Evolutionary conservation across 202 grass and related monocot species (phyloP), one percentile per base, ranked within the genome.

Genomic region (Brachypodium distachyon): DNA sequence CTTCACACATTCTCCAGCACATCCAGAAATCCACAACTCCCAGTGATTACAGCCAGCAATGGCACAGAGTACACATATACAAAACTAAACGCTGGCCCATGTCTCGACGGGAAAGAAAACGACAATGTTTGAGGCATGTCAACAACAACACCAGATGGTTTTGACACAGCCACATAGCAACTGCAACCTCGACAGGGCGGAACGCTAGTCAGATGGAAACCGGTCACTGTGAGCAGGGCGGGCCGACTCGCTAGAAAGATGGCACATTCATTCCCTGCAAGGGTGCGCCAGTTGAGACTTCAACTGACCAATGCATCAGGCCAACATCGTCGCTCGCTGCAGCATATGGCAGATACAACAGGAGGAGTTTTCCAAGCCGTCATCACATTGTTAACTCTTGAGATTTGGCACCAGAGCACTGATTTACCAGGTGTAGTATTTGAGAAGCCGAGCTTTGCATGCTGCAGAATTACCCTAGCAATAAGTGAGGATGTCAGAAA

Each of bases 31-130:
- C 27, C 22, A 4, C 25, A 5, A 67, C 63, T 65, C 36, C n/a
- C 64, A 18, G 40, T 8, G 25, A 46, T 75, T 79, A 74, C 79
- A 78, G 17, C 41, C 41, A 73, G 2, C 74, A 78, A 73, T 59
- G 29, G 10, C 47, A 52, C 22, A 8, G 21, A 25, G 7, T 3
- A 12, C 2, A 25, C 51, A 79, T 87, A 31, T 78, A 73, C 53
- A 87, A 65, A 67, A 46, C 3, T 28, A 67, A 39, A 2, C 7
- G 8, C 40, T 11, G 14, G 40, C 27, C 28, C 64, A n/a, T 13
- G 77, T 43, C 70, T 54, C 34, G 0, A 7, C 28, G 7, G 23
- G 1, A 17, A 14, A 58, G 32, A 22, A 9, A 44, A 43, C 3
- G 3, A n/a, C n/a, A n/a, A n/a, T n/a, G n/a, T n/a, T n/a, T n/a